phyloP scores from a whole-genome alignment of 805 yeast genomes.

The Cyberlindnera euphorbiiphila region DNA sequence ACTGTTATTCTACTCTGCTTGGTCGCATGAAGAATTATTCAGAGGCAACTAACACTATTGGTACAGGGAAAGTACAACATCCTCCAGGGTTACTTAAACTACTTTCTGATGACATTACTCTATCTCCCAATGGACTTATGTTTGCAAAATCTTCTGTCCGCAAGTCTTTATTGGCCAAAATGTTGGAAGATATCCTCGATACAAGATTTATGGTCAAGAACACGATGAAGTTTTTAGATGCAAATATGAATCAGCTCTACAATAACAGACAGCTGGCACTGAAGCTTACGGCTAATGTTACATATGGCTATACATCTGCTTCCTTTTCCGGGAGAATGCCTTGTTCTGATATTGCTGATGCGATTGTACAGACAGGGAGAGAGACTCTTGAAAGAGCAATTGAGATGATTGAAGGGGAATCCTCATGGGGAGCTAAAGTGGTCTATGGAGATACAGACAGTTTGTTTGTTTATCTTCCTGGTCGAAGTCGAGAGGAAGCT shows the following conservation, averaged over 20 bases:
- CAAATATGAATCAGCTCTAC: conserved; percentile 50
- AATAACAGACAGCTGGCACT: conserved; percentile 81
- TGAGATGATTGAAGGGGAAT: conserved; percentile 53
- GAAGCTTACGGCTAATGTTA: conserved; percentile 89
- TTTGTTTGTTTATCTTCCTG: conserved; percentile 85
- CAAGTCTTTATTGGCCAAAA: conserved; percentile 70
- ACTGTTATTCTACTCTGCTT: conserved; percentile 72
- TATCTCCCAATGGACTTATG: conserved; percentile 86
- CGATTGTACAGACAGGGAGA: conserved; percentile 87
- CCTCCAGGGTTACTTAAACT: conserved; percentile 55
- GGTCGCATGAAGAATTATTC: conserved; percentile 57
- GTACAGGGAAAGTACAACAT: conserved; percentile 43
- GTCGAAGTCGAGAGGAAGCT: conserved; percentile 72
- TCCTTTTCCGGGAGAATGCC: conserved; percentile 98
- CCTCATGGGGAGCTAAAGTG: conserved; percentile 80
- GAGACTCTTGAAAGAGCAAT: conserved; percentile 77
- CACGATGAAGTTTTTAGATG: conserved; percentile 59
- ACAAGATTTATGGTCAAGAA: conserved; percentile 75
- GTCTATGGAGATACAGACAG: conserved; percentile 98
- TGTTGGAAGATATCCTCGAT: conserved; percentile 80
- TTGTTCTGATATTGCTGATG: conserved; percentile 90
- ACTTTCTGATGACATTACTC: conserved; percentile 48
- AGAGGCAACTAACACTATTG: conserved; percentile 44
- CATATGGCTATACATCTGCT: conserved; percentile 95
- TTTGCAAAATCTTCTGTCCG: conserved; percentile 66